Evolutionary conservation across 257 asterid genomes (phyloP).

Genomic region (Phtheirospermum japonicum): DNA sequence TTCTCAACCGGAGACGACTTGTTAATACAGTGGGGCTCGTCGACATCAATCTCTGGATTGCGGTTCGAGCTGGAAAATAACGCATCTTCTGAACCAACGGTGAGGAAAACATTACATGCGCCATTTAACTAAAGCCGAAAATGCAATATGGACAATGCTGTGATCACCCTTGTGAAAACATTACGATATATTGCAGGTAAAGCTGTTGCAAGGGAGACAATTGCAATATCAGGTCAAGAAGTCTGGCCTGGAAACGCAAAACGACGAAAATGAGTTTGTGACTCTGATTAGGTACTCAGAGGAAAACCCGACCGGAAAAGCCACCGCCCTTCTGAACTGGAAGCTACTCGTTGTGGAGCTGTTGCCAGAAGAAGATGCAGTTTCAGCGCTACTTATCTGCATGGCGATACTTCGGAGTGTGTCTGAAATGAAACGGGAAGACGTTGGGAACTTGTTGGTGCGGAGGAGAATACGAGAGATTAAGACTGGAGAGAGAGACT

Average conservation of each 20-base stretch:
- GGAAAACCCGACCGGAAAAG: constrained; percentile 69
- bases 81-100: constrained; percentile 43
- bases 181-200: constrained; percentile 39
- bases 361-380: constrained; percentile 83
- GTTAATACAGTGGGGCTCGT: constrained; percentile 44
- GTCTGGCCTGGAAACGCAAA: constrained; percentile 10
- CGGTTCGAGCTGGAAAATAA: constrained; percentile 42
- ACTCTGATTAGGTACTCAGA: constrained; percentile 67
- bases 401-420: constrained; percentile 53
- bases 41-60: constrained; percentile 38
- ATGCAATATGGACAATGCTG: background rate
- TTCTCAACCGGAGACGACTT: constrained; percentile 68
- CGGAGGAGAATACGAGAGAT: constrained; percentile 72
- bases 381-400: constrained; percentile 65
- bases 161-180: background rate
- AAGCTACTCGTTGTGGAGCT: constrained; percentile 59
- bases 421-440: constrained; percentile 63
- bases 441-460: constrained; percentile 57
- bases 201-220: constrained; percentile 70
- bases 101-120: constrained; percentile 17
- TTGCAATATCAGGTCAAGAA: constrained; percentile 58
- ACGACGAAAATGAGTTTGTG: constrained; percentile 50
- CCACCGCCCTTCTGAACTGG: constrained; percentile 92
- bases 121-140: no score
- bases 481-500: constrained; percentile 67